These are phyloP conservation scores for Termitomyces sp. DNA, from an alignment of 768 basidiomycete species.

Conservation along the genomic window DNA sequence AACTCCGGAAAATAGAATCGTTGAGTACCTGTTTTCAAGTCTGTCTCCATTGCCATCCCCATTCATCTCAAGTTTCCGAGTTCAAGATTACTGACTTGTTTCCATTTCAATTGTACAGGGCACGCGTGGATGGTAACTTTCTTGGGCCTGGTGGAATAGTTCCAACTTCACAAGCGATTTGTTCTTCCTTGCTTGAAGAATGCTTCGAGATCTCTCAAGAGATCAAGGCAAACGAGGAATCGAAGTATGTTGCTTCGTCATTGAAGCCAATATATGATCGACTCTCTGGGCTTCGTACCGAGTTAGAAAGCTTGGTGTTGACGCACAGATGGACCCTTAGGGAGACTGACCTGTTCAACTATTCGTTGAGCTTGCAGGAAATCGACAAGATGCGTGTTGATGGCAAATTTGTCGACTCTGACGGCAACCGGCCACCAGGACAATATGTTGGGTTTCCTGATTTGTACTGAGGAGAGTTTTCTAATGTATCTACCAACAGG, in stretches of 20 bases:
- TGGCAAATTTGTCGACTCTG: conserved; percentile 93
- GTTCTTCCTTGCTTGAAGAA: conserved; percentile 90
- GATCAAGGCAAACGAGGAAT: conserved; percentile 90
- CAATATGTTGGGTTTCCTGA: conserved; percentile 78
- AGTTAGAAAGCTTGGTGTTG: conserved; percentile 87
- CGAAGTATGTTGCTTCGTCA: conserved; percentile 77
- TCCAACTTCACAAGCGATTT: conserved; percentile 87
- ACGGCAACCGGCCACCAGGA: conserved; percentile 86
- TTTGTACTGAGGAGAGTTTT: not conserved
- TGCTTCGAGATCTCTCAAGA: conserved; percentile 96
- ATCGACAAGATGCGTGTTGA: conserved; percentile 97
- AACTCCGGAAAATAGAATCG: conserved; percentile 94
- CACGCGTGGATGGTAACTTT: conserved; percentile 95
- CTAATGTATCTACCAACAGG: conserved; percentile 38
- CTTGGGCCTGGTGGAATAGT: conserved; percentile 86
- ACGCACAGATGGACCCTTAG: conserved; percentile 97
- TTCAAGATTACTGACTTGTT: conserved; percentile 6
- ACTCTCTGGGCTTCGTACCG: conserved; percentile 75
- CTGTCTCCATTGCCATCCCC: conserved; percentile 22
- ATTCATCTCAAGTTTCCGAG: conserved; percentile 13
- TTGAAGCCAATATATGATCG: conserved; percentile 94
- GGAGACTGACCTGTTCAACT: conserved; percentile 93
- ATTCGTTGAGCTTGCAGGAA: conserved; percentile 88
- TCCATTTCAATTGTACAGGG: conserved; percentile 34
- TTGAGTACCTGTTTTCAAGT: conserved; percentile 55